Percentiles rank a stretch among this genome's conserved stretches.
These are phyloP conservation scores for Wakefieldia striispora DNA, from an alignment of 768 basidiomycete genomes.

Conservation along the genomic window DNA sequence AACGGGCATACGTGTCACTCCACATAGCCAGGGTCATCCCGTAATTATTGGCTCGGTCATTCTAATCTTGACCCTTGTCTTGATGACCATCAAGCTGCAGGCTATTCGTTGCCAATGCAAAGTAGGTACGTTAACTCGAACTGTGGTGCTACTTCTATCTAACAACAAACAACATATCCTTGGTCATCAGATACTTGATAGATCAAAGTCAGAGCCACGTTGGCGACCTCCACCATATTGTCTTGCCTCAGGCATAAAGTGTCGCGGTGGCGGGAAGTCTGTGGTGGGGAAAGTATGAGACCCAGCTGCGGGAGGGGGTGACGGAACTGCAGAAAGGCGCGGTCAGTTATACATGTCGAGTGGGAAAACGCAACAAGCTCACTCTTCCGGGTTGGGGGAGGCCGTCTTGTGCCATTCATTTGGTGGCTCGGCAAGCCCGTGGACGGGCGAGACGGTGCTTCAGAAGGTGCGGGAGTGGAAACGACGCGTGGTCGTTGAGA, in stretches of 20 bases:
- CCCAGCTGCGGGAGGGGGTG: conserved; percentile 63
- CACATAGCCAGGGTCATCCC: too few species aligned
- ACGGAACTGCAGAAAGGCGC: conserved; percentile 40
- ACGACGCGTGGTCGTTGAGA: conserved; percentile 24
- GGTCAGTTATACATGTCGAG: conserved; percentile 7
- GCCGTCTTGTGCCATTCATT: conserved; percentile 31
- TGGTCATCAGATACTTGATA: conserved; percentile 33
- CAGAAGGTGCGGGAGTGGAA: conserved; percentile 25
- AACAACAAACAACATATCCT: background rate
- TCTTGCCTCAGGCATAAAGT: conserved; percentile 49
- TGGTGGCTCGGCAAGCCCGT: conserved; percentile 16
- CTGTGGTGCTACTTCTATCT: background rate
- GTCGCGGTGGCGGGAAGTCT: conserved; percentile 76
- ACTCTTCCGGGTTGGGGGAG: conserved; percentile 50
- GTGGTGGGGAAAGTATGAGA: conserved; percentile 71
- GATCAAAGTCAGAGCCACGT: conserved; percentile 72
- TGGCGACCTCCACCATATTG: conserved; percentile 64
- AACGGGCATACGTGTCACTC: conserved; percentile 32
- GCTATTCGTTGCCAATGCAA: background rate
- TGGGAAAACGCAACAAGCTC: conserved; percentile 18
- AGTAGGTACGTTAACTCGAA: background rate
- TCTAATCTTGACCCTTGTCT: too few species aligned
- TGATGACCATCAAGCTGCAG: too few species aligned
- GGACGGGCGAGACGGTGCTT: conserved; percentile 13
- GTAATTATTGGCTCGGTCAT: too few species aligned